Percentiles rank a stretch among this genome's conserved stretches.
phyloP scores from a whole-genome alignment of 352 stramenopile species.

The Saprolegnia diclina region DNA sequence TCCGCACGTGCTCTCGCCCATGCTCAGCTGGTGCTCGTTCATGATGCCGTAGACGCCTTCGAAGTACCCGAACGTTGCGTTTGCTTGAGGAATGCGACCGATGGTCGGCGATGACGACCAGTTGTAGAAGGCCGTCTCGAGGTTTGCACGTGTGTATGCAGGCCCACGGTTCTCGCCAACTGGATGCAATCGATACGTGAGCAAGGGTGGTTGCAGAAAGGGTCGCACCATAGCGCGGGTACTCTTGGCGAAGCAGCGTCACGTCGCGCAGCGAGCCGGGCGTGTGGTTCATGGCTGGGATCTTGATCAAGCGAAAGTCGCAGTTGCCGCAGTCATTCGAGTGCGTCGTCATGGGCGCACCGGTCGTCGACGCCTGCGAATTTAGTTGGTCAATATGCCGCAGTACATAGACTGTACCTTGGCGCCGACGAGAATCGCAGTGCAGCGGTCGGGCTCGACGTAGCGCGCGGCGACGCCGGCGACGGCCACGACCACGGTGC shows the following conservation, averaged over 20 bases:
- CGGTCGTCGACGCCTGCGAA: conserved; percentile 54
- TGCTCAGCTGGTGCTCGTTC: conserved; percentile 77
- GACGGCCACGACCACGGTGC: background rate
- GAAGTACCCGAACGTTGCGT: conserved; percentile 70
- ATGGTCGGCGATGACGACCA: conserved; percentile 58
- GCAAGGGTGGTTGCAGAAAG: background rate
- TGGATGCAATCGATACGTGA: conserved; percentile 29
- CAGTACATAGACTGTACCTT: conserved; percentile 39
- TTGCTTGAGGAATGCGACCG: conserved; percentile 58
- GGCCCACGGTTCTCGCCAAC: conserved; percentile 55
- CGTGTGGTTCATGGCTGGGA: conserved; percentile 53
- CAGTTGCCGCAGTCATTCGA: conserved; percentile 81
- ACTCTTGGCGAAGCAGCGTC: conserved; percentile 54
- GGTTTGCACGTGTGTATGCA: conserved; percentile 52
- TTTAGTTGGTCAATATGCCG: background rate
- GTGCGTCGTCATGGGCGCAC: conserved; percentile 79
- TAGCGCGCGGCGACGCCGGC: background rate
- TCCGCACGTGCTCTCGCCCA: conserved; percentile 80
- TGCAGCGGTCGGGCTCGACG: conserved; percentile 50
- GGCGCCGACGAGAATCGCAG: conserved; percentile 68
- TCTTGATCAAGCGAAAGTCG: conserved; percentile 77
- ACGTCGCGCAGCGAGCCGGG: conserved; percentile 47
- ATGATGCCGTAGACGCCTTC: conserved; percentile 79
- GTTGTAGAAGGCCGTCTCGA: conserved; percentile 66
- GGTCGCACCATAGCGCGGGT: conserved; percentile 65